Evolutionary conservation across 176 grass and related monocot genomes (phyloP).

Genomic region (Avena sativa): DNA sequence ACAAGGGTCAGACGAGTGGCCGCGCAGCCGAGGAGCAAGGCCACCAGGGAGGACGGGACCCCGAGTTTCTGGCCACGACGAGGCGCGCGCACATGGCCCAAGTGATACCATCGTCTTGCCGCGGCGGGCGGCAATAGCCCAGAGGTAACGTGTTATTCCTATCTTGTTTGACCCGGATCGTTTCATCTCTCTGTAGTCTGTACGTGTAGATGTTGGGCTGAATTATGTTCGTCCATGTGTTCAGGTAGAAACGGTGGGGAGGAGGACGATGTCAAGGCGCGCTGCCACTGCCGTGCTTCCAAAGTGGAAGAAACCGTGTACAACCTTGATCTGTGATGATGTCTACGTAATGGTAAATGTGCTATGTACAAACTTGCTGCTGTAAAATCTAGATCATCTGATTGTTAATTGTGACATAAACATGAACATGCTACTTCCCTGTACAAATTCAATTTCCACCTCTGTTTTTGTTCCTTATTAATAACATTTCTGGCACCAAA

Average conservation of each 20-base stretch:
- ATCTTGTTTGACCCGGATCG: too few relatives aligned
- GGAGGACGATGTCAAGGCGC: not conserved
- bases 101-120: not conserved
- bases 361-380: too few relatives aligned
- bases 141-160: not conserved
- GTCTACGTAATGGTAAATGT: not conserved
- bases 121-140: too few relatives aligned
- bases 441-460: too few relatives aligned
- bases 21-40: too few relatives aligned
- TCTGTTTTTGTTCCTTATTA: too few relatives aligned
- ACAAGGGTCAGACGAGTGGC: not conserved
- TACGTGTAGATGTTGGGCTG: not conserved
- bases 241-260: not conserved
- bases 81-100: too few relatives aligned
- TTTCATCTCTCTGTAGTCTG: not conserved
- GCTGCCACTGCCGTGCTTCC: not conserved
- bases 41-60: too few relatives aligned
- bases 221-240: not conserved
- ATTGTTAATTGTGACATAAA: not conserved
- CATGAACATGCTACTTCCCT: too few relatives aligned
- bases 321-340: not conserved
- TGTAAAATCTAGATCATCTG: too few relatives aligned
- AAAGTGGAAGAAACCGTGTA: not conserved
- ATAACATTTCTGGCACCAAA: too few relatives aligned
- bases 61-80: too few relatives aligned